phyloP scores from a whole-genome alignment of 495 filamentous ascomycete species.

The Immersiella caudata region DNA sequence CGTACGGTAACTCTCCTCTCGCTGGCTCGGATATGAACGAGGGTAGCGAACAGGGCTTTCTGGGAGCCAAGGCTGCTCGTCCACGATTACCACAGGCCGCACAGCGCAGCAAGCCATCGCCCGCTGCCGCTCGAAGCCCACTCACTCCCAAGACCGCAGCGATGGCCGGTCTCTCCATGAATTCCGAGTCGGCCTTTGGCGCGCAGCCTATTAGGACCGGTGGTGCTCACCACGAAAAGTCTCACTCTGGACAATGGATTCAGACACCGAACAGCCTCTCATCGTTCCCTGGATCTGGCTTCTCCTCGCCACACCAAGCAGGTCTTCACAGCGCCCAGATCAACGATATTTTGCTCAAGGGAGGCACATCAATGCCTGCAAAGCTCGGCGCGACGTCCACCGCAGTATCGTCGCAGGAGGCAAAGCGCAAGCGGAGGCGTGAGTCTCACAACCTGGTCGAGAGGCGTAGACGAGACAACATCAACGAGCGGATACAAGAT shows the following conservation, averaged over 20 bases:
- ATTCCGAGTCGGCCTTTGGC: slow-evolving; percentile 54
- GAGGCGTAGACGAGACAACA: slow-evolving; percentile 91
- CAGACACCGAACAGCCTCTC: slow-evolving; percentile 74
- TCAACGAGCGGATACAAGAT: slow-evolving; percentile 98
- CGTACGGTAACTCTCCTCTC: slow-evolving; percentile 55
- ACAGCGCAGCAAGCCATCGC: slow-evolving; percentile 68
- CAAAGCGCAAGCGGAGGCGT: slow-evolving; percentile 83
- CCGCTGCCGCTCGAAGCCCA: slow-evolving; percentile 65
- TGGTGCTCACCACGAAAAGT: slow-evolving; percentile 76
- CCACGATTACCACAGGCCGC: slow-evolving; percentile 60
- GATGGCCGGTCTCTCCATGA: slow-evolving; percentile 43
- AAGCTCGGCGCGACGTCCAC: slow-evolving; percentile 52
- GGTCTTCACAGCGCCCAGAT: slow-evolving; percentile 49
- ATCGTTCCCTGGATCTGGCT: slow-evolving; percentile 80
- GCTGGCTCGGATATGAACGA: slow-evolving; percentile 61
- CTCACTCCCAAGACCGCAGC: slow-evolving; percentile 73
- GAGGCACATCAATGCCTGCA: slow-evolving; percentile 58
- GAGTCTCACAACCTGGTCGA: slow-evolving; percentile 98
- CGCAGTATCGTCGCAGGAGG: slow-evolving; percentile 75
- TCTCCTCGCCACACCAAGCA: slow-evolving; percentile 65
- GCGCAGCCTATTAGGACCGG: slow-evolving; percentile 72
- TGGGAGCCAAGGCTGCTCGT: slow-evolving; percentile 56
- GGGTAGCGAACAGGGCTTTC: slow-evolving; percentile 49
- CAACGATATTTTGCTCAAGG: slow-evolving; percentile 55
- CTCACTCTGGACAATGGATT: slow-evolving; percentile 76